phyloP scores from a whole-genome alignment of 768 basidiomycete genomes.

The Mycena pura region DNA sequence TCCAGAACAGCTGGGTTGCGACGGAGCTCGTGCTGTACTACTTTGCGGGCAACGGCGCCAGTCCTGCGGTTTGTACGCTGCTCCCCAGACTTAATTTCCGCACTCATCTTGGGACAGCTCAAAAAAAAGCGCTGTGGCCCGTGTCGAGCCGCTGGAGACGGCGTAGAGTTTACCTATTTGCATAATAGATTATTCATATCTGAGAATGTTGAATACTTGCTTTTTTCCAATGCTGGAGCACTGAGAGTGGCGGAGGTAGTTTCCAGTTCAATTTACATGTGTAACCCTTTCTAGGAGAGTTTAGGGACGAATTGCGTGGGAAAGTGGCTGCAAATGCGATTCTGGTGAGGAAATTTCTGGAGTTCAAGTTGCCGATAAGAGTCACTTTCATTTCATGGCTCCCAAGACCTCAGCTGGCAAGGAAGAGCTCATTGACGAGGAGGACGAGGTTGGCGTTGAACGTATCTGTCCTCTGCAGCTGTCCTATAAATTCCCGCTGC shows the following conservation, averaged over 20 bases:
- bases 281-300: too few relatives aligned
- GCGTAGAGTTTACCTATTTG: too few relatives aligned
- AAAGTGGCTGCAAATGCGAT: too few relatives aligned
- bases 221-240: not conserved
- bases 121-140: conserved; percentile 56
- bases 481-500: not conserved
- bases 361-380: not conserved
- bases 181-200: too few relatives aligned
- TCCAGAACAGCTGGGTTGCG: conserved; percentile 79
- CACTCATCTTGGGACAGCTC: conserved; percentile 42
- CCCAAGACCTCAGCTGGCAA: conserved; percentile 65
- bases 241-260: not conserved
- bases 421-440: conserved; percentile 70
- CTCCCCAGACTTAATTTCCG: not conserved
- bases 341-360: not conserved
- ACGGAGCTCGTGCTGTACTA: conserved; percentile 77
- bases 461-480: not conserved
- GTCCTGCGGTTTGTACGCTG: conserved; percentile 64
- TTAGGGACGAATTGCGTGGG: too few relatives aligned
- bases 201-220: too few relatives aligned
- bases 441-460: conserved; percentile 63
- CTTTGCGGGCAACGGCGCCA: conserved; percentile 73
- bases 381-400: conserved; percentile 56
- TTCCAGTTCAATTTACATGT: too few relatives aligned
- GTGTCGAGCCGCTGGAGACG: conserved; percentile 40